Conservation (phyloP, 2,329 filamentous ascomycete genomes). For the Fusarium globosum region DNA sequence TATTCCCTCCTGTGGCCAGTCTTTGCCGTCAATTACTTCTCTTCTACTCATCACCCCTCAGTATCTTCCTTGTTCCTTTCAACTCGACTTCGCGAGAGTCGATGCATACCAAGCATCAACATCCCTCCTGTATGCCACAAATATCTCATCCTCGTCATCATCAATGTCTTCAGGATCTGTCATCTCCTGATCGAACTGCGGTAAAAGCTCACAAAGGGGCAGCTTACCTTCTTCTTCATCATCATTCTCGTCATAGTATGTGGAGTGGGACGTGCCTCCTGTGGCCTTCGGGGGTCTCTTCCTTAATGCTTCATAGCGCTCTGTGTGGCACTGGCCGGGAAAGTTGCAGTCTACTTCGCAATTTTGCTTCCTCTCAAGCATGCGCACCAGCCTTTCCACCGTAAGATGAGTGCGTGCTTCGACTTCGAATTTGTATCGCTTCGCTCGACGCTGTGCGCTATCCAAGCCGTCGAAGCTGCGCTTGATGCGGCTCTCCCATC, state of each 20-base stretch:
- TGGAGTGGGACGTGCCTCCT: no score
- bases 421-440: neutral
- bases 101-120: slow-evolving; percentile 12
- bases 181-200: slow-evolving; percentile 3
- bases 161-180: neutral
- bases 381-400: neutral
- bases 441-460: neutral
- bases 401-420: neutral
- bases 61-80: neutral
- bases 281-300: neutral
- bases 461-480: neutral
- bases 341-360: slow-evolving; percentile 43
- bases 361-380: slow-evolving; percentile 17
- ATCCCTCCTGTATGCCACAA: slow-evolving; percentile 4
- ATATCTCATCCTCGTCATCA: slow-evolving; percentile 1
- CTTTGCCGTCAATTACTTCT: neutral
- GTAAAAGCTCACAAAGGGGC: slow-evolving; percentile 20
- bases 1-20: neutral
- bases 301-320: slow-evolving; percentile 2
- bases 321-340: slow-evolving; percentile 35
- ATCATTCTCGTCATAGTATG: neutral
- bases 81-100: neutral
- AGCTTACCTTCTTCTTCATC: neutral
- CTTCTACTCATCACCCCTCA: neutral
- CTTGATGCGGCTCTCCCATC: slow-evolving; percentile 9